A percentile compares a stretch with the other conserved stretches of the same genome.
These are phyloP conservation scores for Sanghuangporus baumii DNA, from an alignment of 1,284 basidiomycete genomes.

Conservation along the genomic window DNA sequence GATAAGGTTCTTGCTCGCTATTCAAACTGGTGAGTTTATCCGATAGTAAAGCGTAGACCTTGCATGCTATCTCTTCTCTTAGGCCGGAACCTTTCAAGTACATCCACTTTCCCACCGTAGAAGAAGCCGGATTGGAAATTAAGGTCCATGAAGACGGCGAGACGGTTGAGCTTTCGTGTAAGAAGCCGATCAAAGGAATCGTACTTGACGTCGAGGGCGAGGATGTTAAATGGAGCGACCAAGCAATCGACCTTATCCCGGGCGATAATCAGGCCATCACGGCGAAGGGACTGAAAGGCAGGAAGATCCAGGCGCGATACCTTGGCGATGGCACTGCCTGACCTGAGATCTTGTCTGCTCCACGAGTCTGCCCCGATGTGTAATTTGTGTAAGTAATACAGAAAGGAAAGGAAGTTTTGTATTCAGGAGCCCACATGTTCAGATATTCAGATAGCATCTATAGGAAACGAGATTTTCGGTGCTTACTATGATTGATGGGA, in stretches of 20 bases:
- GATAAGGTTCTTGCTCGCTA: constrained; percentile 65
- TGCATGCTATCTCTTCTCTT: constrained; percentile 14
- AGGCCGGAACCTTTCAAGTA: constrained; percentile 93
- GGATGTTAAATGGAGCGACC: constrained; percentile 76
- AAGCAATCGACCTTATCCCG: constrained; percentile 83
- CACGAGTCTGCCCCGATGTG: neutral
- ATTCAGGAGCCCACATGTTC: neutral
- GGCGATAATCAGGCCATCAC: constrained; percentile 68
- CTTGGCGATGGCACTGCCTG: constrained; percentile 69
- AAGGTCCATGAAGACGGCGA: constrained; percentile 49
- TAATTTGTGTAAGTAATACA: neutral
- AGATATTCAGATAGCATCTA: neutral
- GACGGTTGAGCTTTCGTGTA: constrained; percentile 52
- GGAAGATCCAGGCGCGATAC: constrained; percentile 60
- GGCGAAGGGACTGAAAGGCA: constrained; percentile 60
- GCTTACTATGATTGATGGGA: neutral
- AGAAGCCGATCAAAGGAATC: constrained; percentile 79
- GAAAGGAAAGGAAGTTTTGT: neutral
- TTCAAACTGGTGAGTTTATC: constrained; percentile 60
- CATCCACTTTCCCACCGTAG: constrained; percentile 67
- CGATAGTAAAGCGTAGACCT: neutral
- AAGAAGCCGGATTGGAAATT: constrained; percentile 53
- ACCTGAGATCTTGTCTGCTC: constrained; percentile 16
- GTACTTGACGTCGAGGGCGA: constrained; percentile 72
- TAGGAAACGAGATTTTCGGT: neutral